Base-by-base conservation (phyloP, 192 early-diverging fungal species). In the Coemansia sp. region DNA sequence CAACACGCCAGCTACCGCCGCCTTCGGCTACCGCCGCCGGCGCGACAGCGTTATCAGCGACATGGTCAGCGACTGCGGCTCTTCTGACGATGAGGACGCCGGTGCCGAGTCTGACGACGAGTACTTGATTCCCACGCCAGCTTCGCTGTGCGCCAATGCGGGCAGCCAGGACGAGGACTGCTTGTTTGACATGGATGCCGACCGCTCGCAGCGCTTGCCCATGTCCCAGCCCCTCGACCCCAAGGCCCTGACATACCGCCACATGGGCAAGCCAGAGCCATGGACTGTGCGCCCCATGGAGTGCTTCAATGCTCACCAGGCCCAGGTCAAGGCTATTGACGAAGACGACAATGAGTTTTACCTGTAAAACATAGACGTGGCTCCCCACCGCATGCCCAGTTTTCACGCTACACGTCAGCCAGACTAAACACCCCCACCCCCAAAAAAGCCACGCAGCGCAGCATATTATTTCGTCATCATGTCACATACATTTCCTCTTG, bases 281-380 rank as follows among this genome's bases (percentile, higher is more conserved):
- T 76, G 72, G 72, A 23, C 65, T 13, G 62, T 76, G 15, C 72
- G 65, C 32, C 58, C 65, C 8, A 45, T 43, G 47, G 52, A 45
- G 33, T 21, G 51, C n/a, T 65, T 65, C 52, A 56, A 68, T 32
- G 64, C 65, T 14, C 50, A 60, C n/a, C 43, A 54, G 32, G 72
- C 65, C 1, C 72, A 76, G 51, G 57, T 76, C 38, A 58, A 53
- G 6, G 72, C 58, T 36, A 68, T 76, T 37, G 72, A 76, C 45
- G 72, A 68, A 26, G 72, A 68, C 41, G 72, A 76, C 60, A 62
- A 76, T 51, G 72, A 68, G 43, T 76, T 62, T 30, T 75, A 66
- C 49, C 29, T 54, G 19, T 43, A 47, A 3, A 14, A 47, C 45
- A 47, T 46, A 46, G 21, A 46, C 43, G 26, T 3, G 5, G 5